These are phyloP conservation scores for Blechomonas ayalai DNA, from an alignment of 208 protist genomes.

Conservation along the genomic window DNA sequence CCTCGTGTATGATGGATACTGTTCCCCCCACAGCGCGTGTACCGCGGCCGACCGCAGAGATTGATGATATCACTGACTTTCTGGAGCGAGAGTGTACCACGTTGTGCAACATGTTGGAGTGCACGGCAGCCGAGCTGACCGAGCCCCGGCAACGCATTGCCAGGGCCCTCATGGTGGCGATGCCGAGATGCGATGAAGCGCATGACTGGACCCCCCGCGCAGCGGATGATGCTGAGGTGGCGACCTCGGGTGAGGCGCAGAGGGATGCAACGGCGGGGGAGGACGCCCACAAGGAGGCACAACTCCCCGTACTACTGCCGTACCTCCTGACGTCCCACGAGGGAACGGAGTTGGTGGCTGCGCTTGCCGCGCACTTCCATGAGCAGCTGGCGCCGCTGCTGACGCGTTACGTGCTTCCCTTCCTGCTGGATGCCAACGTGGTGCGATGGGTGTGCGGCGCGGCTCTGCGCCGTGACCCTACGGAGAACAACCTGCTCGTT, in stretches of 20 bases:
- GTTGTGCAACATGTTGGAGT: conserved; percentile 33
- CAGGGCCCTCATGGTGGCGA: conserved; percentile 6
- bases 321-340: conserved; percentile 42
- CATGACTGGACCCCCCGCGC: conserved; percentile 4
- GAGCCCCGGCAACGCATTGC: conserved; percentile 16
- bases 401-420: conserved; percentile 43
- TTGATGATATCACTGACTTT: conserved; percentile 40
- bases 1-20: conserved; percentile 5
- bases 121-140: conserved; percentile 15
- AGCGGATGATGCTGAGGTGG: no score
- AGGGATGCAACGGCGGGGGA: not conserved
- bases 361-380: conserved; percentile 24
- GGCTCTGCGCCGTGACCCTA: conserved; percentile 19
- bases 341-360: conserved; percentile 20
- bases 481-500: conserved; percentile 26
- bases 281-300: conserved; percentile 7
- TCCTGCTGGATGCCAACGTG: conserved; percentile 34
- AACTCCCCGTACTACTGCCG: conserved; percentile 56
- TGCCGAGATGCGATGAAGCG: conserved; percentile 9
- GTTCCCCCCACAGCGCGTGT: conserved; percentile 3
- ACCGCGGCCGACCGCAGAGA: conserved; percentile 27
- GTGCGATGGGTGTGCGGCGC: conserved; percentile 23
- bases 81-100: conserved; percentile 23
- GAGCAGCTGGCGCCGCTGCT: conserved; percentile 27
- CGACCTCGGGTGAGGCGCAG: no score